phyloP scores from a whole-genome alignment of 495 filamentous ascomycete genomes.

The Penicillium crystallinum region DNA sequence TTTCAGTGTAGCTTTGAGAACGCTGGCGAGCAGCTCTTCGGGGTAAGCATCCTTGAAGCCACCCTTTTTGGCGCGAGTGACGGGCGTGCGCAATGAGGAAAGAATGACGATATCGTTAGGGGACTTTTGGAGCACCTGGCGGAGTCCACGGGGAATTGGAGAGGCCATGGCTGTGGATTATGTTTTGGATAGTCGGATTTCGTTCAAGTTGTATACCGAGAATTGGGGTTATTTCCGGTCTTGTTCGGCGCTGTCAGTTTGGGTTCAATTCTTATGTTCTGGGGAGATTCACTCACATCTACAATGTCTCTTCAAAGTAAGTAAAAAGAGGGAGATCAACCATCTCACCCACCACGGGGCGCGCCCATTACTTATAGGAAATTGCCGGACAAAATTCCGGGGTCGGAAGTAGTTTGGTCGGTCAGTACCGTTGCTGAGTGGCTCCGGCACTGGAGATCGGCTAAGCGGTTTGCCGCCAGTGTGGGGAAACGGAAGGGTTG shows the following conservation, averaged over 20 bases:
- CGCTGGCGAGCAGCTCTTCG: conserved; percentile 76
- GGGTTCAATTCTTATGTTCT: neutral
- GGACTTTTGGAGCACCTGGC: conserved; percentile 72
- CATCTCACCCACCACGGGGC: neutral
- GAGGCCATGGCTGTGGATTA: conserved; percentile 40
- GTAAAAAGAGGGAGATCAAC: neutral
- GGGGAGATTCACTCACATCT: neutral
- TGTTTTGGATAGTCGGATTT: neutral
- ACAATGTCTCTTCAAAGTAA: conserved; percentile 1
- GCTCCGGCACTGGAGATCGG: conserved; percentile 41
- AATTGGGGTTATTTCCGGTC: neutral
- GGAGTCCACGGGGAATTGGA: conserved; percentile 59
- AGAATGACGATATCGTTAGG: conserved; percentile 84
- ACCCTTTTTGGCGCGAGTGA: conserved; percentile 77
- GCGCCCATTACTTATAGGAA: conserved; percentile 14
- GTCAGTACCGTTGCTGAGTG: conserved; percentile 19
- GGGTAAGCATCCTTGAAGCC: conserved; percentile 84
- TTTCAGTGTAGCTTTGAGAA: conserved; percentile 76
- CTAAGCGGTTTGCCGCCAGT: conserved; percentile 39
- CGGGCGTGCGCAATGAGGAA: conserved; percentile 79
- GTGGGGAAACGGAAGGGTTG: conserved; percentile 1
- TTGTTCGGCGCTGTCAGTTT: conserved; percentile 5
- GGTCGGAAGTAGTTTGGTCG: conserved; percentile 25
- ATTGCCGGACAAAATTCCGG: conserved; percentile 30
- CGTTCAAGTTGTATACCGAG: neutral